Conservation (phyloP, 768 basidiomycete species). For the Suillus weaverae region DNA sequence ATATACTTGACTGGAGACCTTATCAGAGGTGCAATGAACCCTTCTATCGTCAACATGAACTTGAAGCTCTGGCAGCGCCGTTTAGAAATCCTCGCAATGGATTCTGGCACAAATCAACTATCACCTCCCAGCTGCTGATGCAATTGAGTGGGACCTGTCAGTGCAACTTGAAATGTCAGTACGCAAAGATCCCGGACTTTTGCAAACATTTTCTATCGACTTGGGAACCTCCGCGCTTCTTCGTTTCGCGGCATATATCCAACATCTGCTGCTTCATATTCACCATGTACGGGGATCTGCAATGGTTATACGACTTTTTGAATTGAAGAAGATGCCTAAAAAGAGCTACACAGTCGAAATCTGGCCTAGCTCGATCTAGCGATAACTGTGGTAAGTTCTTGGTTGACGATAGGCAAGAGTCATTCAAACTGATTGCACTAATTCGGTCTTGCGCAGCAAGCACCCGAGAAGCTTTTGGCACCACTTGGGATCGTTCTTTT, state of each 20-base stretch:
- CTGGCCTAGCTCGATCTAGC: neutral
- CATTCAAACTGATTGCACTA: neutral
- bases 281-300: neutral
- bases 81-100: too few relatives aligned
- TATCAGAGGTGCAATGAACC: too few relatives aligned
- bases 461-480: neutral
- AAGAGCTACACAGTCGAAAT: neutral
- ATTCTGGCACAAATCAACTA: too few relatives aligned
- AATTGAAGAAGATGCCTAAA: neutral
- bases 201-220: too few relatives aligned
- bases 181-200: too few relatives aligned
- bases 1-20: too few relatives aligned
- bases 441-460: neutral
- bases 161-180: too few relatives aligned
- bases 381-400: neutral
- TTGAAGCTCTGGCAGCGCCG: too few relatives aligned
- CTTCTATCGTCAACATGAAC: too few relatives aligned
- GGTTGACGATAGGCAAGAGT: neutral
- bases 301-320: neutral
- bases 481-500: neutral
- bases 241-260: neutral
- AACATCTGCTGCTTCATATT: neutral
- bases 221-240: neutral
- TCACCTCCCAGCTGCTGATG: too few relatives aligned
- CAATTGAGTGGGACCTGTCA: too few relatives aligned